Base-by-base conservation (phyloP, 306 rosid species). In the Gillenia trifoliata region DNA sequence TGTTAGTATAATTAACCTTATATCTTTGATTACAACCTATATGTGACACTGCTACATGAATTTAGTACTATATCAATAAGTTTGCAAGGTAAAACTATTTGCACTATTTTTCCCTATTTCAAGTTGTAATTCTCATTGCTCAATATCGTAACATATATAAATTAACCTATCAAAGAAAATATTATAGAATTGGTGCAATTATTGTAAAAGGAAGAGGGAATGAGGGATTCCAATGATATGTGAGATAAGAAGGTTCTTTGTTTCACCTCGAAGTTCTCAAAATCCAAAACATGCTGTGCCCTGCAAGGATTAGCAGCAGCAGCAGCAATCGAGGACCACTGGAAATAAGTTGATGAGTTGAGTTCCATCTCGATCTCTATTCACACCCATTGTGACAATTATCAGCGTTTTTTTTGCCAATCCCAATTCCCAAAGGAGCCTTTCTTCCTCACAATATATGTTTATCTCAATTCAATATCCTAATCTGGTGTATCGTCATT, bases 211-310 rank as follows among this genome's bases (percentile, higher is more conserved):
- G 2, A 49, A 47, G 11, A 49, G 28, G 19, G 25, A 30, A 50
- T 30, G 43, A 49, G n/a, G 64, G 40, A 12, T 41, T 74, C 74
- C 68, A 22, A 70, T 64, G 70, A 75, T 13, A 61, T 5, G 64
- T 30, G 62, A 62, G 77, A 38, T 64, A 49, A 2, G 67, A 40
- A 16, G 31, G n/a, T 67, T 30, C 8, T 25, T 19, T 34, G 10
- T 56, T 50, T 3, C 74, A 49, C 59, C 89, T 88, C 79, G 87
- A 81, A 84, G 47, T 72, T 84, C 85, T 81, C 30, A 79, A 90
- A 77, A 47, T 55, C 64, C 33, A 19, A 73, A 25, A 29, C n/a
- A 61, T 15, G 66, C 64, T 28, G 40, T 12, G 30, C 8, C 19
- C 36, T 19, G 17, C 26, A 40, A 33, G 26, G 23, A 64, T 64